These are phyloP conservation scores for Tillandsia leiboldiana DNA, from an alignment of 176 grass and related monocot species.

Conservation along the genomic window DNA sequence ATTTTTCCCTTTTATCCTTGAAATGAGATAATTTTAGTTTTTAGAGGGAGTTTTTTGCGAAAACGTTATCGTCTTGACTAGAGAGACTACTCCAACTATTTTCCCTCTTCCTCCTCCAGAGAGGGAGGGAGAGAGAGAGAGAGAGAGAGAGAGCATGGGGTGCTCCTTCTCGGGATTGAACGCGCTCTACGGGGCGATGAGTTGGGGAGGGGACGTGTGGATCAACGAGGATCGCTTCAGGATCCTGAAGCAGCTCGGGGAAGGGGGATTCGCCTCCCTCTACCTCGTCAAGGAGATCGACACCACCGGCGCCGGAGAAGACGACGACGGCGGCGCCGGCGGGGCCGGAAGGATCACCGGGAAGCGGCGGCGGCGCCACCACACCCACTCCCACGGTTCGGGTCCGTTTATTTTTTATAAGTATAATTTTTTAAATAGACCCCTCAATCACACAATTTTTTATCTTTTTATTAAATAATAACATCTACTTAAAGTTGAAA, in stretches of 20 bases:
- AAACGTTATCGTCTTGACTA: too few species aligned
- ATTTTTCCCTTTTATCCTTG: too few species aligned
- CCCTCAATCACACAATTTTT: too few species aligned
- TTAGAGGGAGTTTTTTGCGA: too few species aligned
- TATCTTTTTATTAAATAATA: too few species aligned
- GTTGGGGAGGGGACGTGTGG: constrained; percentile 75
- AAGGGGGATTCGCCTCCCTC: constrained; percentile 91
- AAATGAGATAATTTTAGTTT: too few species aligned
- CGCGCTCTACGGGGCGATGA: constrained; percentile 65
- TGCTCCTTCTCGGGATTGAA: constrained; percentile 86
- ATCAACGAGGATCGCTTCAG: constrained; percentile 90
- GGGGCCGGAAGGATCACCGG: background rate
- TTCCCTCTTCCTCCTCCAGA: background rate
- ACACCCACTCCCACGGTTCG: constrained; percentile 46
- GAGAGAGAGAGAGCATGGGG: constrained; percentile 37
- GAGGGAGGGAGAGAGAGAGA: constrained; percentile 11
- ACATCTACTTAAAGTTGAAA: too few species aligned
- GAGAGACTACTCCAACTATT: too few species aligned
- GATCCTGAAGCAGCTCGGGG: constrained; percentile 77
- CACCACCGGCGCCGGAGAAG: constrained; percentile 20
- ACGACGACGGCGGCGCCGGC: background rate
- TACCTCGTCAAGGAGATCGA: constrained; percentile 76
- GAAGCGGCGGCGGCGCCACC: background rate
- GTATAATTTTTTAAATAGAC: too few species aligned
- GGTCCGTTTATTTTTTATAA: constrained; percentile 20